Evolutionary conservation across 179 eudicot species (phyloP).

Genomic region (Silene noctiflora): DNA sequence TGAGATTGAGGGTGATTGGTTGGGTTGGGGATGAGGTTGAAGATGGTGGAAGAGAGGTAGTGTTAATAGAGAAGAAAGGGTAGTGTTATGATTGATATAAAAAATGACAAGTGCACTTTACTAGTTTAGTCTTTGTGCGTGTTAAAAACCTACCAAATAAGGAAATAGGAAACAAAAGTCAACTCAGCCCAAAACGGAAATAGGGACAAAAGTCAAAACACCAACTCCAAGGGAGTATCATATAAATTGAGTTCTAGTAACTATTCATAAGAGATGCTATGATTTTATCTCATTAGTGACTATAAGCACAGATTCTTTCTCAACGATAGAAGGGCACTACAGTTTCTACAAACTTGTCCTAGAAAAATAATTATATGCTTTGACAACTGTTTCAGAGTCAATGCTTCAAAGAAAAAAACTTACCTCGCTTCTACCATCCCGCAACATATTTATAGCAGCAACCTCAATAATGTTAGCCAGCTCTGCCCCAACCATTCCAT

Average conservation of each 20-base stretch:
- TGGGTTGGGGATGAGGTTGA: too few species aligned
- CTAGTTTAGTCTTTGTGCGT: too few species aligned
- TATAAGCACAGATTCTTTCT: background rate
- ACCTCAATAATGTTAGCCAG: conserved; percentile 87
- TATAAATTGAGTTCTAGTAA: background rate
- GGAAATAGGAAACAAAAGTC: too few species aligned
- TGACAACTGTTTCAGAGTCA: background rate
- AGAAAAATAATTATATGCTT: background rate
- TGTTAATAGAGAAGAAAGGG: too few species aligned
- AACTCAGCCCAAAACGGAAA: too few species aligned
- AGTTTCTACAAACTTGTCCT: background rate
- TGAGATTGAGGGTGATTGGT: too few species aligned
- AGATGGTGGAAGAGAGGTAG: too few species aligned
- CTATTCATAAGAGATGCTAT: background rate
- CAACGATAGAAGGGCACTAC: background rate
- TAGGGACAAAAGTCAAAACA: too few species aligned
- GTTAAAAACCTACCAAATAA: too few species aligned
- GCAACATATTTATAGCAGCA: conserved; percentile 82
- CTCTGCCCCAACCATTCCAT: conserved; percentile 97
- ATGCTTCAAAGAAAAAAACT: conserved; percentile 12
- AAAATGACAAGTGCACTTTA: too few species aligned
- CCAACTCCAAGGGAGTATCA: too few species aligned
- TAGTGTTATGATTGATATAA: too few species aligned
- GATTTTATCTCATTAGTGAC: background rate
- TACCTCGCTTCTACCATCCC: conserved; percentile 90